These are phyloP conservation scores for Helminthosporium solani DNA, from an alignment of 2,329 filamentous ascomycete genomes.

Conservation along the genomic window DNA sequence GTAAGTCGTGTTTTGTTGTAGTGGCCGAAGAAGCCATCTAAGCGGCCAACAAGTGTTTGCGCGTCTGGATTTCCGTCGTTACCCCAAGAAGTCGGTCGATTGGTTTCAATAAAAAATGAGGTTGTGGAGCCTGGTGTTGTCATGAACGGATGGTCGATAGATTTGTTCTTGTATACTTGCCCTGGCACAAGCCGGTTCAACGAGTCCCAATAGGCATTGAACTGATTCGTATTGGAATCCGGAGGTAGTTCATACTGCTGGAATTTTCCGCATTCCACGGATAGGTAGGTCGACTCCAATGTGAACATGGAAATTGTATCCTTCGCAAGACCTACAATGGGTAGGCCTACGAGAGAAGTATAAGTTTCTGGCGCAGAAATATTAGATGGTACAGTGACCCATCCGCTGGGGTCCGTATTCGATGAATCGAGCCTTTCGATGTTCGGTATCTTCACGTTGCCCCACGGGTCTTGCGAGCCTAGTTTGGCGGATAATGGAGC, in stretches of 20 bases:
- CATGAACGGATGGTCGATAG: conserved; percentile 5
- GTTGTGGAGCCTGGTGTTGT: not conserved
- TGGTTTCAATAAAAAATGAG: conserved; percentile 31
- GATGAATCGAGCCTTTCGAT: conserved; percentile 15
- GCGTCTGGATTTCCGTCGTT: not conserved
- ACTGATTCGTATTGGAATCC: not conserved
- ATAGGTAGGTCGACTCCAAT: conserved; percentile 25
- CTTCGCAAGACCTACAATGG: conserved; percentile 21
- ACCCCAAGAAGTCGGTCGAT: conserved; percentile 4
- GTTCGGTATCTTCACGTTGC: conserved; percentile 38
- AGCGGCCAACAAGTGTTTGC: conserved; percentile 9
- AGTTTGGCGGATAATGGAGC: conserved; percentile 23
- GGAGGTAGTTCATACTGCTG: conserved; percentile 11
- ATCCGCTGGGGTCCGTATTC: conserved; percentile 16
- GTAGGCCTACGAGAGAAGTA: conserved; percentile 32
- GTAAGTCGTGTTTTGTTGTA: conserved; percentile 12
- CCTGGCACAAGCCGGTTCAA: conserved; percentile 21
- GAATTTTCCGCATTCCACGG: conserved; percentile 16
- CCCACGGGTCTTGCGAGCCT: conserved; percentile 32
- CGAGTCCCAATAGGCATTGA: conserved; percentile 9
- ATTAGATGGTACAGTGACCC: conserved; percentile 18
- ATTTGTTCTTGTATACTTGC: conserved; percentile 21
- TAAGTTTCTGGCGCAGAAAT: conserved; percentile 23
- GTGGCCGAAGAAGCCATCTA: conserved; percentile 23
- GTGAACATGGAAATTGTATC: conserved; percentile 15